Conservation (phyloP, 2,329 filamentous ascomycete genomes). For the Claviceps quebecensis region DNA sequence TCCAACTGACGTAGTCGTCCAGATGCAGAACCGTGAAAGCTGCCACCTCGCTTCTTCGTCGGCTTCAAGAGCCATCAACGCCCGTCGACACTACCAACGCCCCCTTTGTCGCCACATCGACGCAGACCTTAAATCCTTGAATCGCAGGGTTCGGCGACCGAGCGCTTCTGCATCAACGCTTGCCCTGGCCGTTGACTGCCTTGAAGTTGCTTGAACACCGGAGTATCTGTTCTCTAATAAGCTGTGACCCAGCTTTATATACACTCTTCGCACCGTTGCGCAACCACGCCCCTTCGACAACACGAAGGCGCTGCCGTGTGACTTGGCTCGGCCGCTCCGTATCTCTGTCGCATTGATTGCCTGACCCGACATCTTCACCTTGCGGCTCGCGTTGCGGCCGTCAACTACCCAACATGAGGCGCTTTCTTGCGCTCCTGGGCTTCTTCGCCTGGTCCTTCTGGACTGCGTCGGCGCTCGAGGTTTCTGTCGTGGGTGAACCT, state of each 20-base stretch:
- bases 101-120: not conserved
- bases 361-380: not conserved
- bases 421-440: constrained; percentile 34
- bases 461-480: constrained; percentile 42
- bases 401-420: constrained; percentile 33
- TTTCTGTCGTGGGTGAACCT: constrained; percentile 26
- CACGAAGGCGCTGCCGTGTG: not conserved
- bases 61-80: too few relatives aligned
- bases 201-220: too few relatives aligned
- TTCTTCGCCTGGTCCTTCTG: constrained; percentile 37
- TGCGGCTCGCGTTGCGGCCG: constrained; percentile 2
- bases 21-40: not conserved
- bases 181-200: too few relatives aligned
- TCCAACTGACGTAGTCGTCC: not conserved
- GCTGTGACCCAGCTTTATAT: too few relatives aligned
- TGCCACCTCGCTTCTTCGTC: not conserved
- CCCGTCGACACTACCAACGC: not conserved
- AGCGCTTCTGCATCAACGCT: too few relatives aligned
- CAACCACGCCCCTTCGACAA: too few relatives aligned
- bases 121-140: too few relatives aligned
- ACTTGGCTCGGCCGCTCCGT: not conserved
- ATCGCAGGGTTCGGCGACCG: too few relatives aligned
- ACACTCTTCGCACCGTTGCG: too few relatives aligned
- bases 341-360: not conserved
- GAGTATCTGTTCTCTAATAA: too few relatives aligned